These are phyloP conservation scores for Phaffia rhodozyma DNA, from an alignment of 1,284 basidiomycete genomes.

Conservation along the genomic window DNA sequence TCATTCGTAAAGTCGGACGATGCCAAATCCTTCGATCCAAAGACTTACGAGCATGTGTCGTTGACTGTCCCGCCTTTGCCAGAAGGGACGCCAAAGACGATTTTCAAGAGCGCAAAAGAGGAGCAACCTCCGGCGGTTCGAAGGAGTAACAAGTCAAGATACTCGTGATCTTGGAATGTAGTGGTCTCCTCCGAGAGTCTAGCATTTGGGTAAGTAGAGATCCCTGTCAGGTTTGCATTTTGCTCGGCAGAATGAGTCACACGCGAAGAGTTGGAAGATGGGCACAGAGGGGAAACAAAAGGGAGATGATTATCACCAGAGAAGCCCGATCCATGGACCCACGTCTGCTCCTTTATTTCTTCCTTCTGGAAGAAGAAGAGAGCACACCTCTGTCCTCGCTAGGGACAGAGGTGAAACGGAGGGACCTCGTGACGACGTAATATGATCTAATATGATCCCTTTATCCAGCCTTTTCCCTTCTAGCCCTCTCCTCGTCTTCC, in stretches of 20 bases:
- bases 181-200: not conserved
- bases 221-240: not conserved
- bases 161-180: not conserved
- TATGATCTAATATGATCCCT: slow-evolving; percentile 15
- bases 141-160: not conserved
- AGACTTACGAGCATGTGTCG: not conserved
- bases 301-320: slow-evolving; percentile 9
- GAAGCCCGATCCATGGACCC: slow-evolving; percentile 1
- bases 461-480: not conserved
- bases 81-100: not conserved
- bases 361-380: not conserved
- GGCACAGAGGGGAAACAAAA: not conserved
- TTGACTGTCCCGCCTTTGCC: not conserved
- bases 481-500: not conserved
- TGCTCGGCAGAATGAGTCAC: not conserved
- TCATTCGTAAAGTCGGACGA: not conserved
- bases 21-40: not conserved
- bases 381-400: no score
- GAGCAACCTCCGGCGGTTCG: not conserved
- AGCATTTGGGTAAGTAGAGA: not conserved
- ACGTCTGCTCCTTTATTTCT: not conserved
- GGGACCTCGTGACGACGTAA: slow-evolving; percentile 6
- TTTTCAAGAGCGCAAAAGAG: not conserved
- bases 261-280: no score
- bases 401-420: not conserved